Conservation (phyloP, 2,329 filamentous ascomycete species). For the Chaetomiaceae sp. region DNA sequence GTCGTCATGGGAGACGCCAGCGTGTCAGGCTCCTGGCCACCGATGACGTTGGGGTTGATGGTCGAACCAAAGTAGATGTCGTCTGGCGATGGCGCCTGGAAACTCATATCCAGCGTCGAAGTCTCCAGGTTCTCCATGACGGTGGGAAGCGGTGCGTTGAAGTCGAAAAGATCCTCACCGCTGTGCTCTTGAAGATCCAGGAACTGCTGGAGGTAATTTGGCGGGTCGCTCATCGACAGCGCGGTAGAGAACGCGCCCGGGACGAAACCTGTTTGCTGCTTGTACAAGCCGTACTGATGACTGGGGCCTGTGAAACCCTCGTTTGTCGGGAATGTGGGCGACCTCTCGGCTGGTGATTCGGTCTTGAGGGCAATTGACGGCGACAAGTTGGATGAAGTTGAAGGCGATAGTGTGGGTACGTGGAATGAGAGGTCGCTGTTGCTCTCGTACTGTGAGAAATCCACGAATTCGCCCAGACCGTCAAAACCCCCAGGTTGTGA, state of each 20-base stretch:
- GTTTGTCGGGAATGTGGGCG: constrained; percentile 46
- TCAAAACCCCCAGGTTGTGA: constrained; percentile 40
- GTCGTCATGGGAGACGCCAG: constrained; percentile 38
- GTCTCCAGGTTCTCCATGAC: not conserved
- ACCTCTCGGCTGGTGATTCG: constrained; percentile 47
- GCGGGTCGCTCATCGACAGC: constrained; percentile 67
- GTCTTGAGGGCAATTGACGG: constrained; percentile 56
- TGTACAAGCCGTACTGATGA: constrained; percentile 92
- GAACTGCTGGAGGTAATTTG: constrained; percentile 50
- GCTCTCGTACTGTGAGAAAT: constrained; percentile 60
- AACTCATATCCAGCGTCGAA: constrained; percentile 58
- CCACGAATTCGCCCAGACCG: constrained; percentile 55
- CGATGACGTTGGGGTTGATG: constrained; percentile 70
- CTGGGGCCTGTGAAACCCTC: constrained; percentile 73
- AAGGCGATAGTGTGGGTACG: constrained; percentile 33
- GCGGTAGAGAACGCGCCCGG: constrained; percentile 77
- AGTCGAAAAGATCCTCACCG: constrained; percentile 65
- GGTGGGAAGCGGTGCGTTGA: constrained; percentile 56
- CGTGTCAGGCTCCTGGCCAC: constrained; percentile 54
- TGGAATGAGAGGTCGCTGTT: constrained; percentile 40
- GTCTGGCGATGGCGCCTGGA: constrained; percentile 49
- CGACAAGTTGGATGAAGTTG: too few species aligned
- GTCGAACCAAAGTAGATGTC: constrained; percentile 60
- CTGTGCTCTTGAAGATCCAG: constrained; percentile 34
- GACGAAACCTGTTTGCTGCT: constrained; percentile 90